A percentile compares a stretch with the other conserved stretches of the same genome.
phyloP scores from a whole-genome alignment of 1,139 yeast genomes.

The Candida buenavistaensis region DNA sequence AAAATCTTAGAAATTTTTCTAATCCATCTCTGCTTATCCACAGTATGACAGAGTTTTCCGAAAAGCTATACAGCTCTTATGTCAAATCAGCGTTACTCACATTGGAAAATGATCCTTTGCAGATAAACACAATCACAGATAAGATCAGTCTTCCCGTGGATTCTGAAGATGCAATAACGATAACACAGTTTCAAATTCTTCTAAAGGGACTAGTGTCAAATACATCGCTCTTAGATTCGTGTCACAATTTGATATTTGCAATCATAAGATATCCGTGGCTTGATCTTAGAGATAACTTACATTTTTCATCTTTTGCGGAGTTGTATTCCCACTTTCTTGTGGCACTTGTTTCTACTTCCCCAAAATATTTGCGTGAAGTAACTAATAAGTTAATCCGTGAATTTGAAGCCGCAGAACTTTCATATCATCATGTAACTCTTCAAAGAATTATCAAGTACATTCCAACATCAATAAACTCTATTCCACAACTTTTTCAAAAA shows the following conservation, averaged over 20 bases:
- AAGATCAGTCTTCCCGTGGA: conserved; percentile 35
- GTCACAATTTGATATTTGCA: conserved; percentile 34
- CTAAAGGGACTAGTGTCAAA: conserved; percentile 36
- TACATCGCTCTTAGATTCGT: conserved; percentile 38
- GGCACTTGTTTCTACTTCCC: conserved; percentile 80
- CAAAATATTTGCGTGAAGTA: conserved; percentile 89
- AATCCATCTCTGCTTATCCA: no score
- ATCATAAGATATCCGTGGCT: conserved; percentile 59
- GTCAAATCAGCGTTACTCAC: conserved; percentile 71
- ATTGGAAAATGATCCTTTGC: conserved; percentile 51
- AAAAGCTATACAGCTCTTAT: conserved; percentile 61
- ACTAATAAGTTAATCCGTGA: conserved; percentile 63
- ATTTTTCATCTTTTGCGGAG: conserved; percentile 40
- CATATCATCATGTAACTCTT: conserved; percentile 67
- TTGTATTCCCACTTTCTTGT: conserved; percentile 67
- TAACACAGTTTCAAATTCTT: conserved; percentile 35
- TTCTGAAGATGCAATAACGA: conserved; percentile 37
- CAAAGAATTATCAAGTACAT: conserved; percentile 63
- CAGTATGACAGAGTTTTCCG: conserved; percentile 45
- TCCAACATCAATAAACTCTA: conserved; percentile 74
- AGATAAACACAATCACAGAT: conserved; percentile 37
- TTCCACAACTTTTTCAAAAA: conserved; percentile 58
- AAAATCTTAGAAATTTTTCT: no score
- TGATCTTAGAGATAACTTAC: conserved; percentile 23
- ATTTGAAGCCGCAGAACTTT: conserved; percentile 31